phyloP scores from a whole-genome alignment of 2,329 filamentous ascomycete genomes.

The Alternaria ventricosa region DNA sequence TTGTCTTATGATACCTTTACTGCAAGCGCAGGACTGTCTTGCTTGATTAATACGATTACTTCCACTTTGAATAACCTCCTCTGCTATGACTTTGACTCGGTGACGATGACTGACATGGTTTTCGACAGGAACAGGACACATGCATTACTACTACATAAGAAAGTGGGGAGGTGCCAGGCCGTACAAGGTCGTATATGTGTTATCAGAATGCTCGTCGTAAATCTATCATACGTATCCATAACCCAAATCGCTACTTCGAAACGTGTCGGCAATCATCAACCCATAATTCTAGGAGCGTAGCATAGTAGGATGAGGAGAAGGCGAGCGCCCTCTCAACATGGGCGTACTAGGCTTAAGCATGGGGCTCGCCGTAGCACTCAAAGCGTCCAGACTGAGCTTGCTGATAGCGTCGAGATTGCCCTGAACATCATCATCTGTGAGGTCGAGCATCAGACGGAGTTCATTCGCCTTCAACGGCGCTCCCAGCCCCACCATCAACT shows the following conservation, averaged over 20 bases:
- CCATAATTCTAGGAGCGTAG: slow-evolving; percentile 16
- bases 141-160: neutral
- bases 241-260: neutral
- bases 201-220: neutral
- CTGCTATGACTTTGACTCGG: neutral
- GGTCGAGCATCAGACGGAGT: slow-evolving; percentile 45
- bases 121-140: neutral
- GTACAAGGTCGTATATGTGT: neutral
- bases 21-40: neutral
- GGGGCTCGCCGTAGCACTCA: slow-evolving; percentile 45
- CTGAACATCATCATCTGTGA: slow-evolving; percentile 45
- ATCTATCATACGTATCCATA: neutral
- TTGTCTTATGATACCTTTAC: slow-evolving; percentile 1
- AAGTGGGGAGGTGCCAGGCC: neutral
- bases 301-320: slow-evolving; percentile 40
- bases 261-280: neutral
- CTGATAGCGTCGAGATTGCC: slow-evolving; percentile 46
- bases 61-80: neutral
- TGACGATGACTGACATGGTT: neutral
- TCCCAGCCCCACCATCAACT: slow-evolving; percentile 46
- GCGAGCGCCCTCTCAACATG: slow-evolving; percentile 42
- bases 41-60: neutral
- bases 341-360: slow-evolving; percentile 46
- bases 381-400: slow-evolving; percentile 45
- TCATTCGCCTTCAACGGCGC: slow-evolving; percentile 44